Evolutionary conservation across 768 basidiomycete genomes (phyloP).

Genomic region (Candolleomyces aberdarensis): DNA sequence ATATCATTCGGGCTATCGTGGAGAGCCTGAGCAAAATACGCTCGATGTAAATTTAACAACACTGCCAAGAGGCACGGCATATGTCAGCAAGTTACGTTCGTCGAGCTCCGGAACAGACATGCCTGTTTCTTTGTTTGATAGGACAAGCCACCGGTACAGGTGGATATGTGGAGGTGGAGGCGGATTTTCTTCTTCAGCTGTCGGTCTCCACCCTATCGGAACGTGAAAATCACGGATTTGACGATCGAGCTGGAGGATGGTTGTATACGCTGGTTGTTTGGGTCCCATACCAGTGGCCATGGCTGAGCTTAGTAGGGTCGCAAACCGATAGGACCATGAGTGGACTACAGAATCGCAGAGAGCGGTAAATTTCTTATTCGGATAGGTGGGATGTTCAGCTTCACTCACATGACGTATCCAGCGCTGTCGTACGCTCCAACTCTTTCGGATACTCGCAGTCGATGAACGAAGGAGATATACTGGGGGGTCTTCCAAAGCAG

Average conservation of each 20-base stretch:
- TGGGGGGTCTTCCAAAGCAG: constrained; percentile 57
- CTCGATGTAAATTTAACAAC: constrained; percentile 61
- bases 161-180: constrained; percentile 19
- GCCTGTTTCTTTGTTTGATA: constrained; percentile 52
- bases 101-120: constrained; percentile 12
- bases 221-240: constrained; percentile 59
- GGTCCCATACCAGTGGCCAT: constrained; percentile 50
- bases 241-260: constrained; percentile 56
- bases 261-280: constrained; percentile 47
- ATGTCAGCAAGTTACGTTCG: neutral
- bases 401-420: constrained; percentile 41
- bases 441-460: constrained; percentile 57
- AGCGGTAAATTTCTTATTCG: neutral
- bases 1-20: constrained; percentile 56
- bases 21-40: constrained; percentile 66
- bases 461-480: constrained; percentile 47
- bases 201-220: constrained; percentile 43
- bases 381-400: neutral
- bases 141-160: constrained; percentile 42
- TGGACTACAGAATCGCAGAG: constrained; percentile 37
- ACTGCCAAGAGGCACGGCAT: constrained; percentile 29
- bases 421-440: constrained; percentile 25
- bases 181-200: constrained; percentile 18
- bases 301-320: constrained; percentile 48
- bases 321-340: constrained; percentile 54